Base-by-base conservation (phyloP, 2,329 filamentous ascomycete species). In the Emergomyces pasteurianus region DNA sequence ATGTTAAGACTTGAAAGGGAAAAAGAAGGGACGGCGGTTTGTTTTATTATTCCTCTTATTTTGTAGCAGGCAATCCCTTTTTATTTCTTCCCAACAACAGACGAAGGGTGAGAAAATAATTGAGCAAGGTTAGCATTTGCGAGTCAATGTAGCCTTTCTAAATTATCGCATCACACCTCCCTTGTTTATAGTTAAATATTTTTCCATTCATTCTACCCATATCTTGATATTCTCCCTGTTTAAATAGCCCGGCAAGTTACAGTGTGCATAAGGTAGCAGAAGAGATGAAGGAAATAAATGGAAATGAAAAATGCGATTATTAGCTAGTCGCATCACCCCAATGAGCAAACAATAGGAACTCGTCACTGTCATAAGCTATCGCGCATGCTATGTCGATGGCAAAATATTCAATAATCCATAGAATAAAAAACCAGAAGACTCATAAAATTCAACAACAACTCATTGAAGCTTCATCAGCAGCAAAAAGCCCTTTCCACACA, bases 1-100 rank as follows among this genome's bases (percentile, higher is more conserved):
- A 96, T 78, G 94, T 99, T 70, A 95, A 92, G 86, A 99, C 92
- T 63, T 97, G 18, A 52, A 18, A 28, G 26, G 16, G 21, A 34
- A 8, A 34, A n/a, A 31, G 7, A 31, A 31, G 31, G 31, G n/a
- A 6, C 4, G 46, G n/a, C 6, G 21, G 46, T 49, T 16, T 38
- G 36, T 31, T 31, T 31, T 7, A 31, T 31, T 31, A n/a, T 31
- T 31, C 31, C 31, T n/a, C n/a, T 10, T n/a, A 34, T 34, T 46
- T 21, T 10, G 18, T 46, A 46, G 18, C 42, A 46, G 42, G 42
- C 16, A 46, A 46, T 46, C 9, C 21, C 18, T 46, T 21, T 23
- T 46, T n/a, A 6, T 38, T 38, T 38, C 36, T 14, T 38, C 8
- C 14, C 10, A 14, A 12, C 9, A 38, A 38, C 4, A 36, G 9